These are phyloP conservation scores for Trifolium pratense DNA, from an alignment of 306 rosid genomes.

Conservation along the genomic window DNA sequence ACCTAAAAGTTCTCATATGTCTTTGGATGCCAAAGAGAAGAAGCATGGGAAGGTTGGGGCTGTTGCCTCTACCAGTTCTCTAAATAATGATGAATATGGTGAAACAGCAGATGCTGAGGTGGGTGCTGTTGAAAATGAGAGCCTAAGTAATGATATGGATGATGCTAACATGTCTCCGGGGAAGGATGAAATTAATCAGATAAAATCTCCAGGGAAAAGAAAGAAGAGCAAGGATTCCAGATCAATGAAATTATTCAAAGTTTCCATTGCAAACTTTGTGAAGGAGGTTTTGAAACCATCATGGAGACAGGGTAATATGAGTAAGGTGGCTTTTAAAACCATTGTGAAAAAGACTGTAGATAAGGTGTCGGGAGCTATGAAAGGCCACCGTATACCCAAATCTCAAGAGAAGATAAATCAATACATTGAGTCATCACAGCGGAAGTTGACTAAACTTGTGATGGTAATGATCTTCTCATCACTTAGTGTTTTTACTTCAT, in stretches of 20 bases:
- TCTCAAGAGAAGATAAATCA: slow-evolving; percentile 86
- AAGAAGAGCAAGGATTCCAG: slow-evolving; percentile 84
- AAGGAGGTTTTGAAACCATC: slow-evolving; percentile 95
- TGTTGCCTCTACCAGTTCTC: slow-evolving; percentile 78
- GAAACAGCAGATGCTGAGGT: slow-evolving; percentile 94
- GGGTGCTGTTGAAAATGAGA: slow-evolving; percentile 76
- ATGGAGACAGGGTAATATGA: slow-evolving; percentile 99
- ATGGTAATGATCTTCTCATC: slow-evolving; percentile 64
- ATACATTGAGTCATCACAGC: slow-evolving; percentile 86
- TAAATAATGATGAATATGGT: slow-evolving; percentile 81
- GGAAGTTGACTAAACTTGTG: slow-evolving; percentile 94
- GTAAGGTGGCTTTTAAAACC: slow-evolving; percentile 98
- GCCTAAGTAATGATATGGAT: slow-evolving; percentile 59
- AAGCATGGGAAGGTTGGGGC: slow-evolving; percentile 58
- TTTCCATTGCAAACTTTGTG: slow-evolving; percentile 89
- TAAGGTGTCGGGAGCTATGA: slow-evolving; percentile 98
- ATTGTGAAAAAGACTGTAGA: slow-evolving; percentile 98
- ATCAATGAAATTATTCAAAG: slow-evolving; percentile 81
- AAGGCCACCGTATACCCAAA: slow-evolving; percentile 86
- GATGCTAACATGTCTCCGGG: slow-evolving; percentile 52
- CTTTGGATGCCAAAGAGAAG: slow-evolving; percentile 67
- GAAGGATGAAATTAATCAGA: slow-evolving; percentile 76
- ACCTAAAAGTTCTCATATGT: slow-evolving; percentile 61
- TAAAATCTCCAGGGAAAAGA: slow-evolving; percentile 70
- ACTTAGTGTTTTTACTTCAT: slow-evolving; percentile 13